Percentiles rank a stretch among this genome's conserved stretches.
These are phyloP conservation scores for Tetrapyrgos nigripes DNA, from an alignment of 1,284 basidiomycete species.

Conservation along the genomic window DNA sequence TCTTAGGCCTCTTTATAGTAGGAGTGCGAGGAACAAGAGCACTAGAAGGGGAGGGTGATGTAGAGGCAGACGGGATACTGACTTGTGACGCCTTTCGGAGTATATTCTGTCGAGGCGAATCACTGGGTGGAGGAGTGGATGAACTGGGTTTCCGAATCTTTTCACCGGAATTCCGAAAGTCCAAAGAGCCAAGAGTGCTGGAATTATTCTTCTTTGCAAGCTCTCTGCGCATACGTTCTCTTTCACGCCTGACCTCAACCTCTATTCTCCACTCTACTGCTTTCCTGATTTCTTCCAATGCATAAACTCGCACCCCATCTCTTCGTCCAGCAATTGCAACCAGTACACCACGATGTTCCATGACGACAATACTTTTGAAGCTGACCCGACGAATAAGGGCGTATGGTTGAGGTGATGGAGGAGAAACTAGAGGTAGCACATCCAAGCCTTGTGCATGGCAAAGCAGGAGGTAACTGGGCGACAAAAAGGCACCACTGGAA, in stretches of 20 bases:
- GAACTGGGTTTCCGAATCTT: constrained; percentile 52
- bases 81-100: constrained; percentile 48
- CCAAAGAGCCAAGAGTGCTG: constrained; percentile 37
- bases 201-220: constrained; percentile 58
- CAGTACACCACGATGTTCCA: constrained; percentile 85
- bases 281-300: constrained; percentile 81
- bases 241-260: constrained; percentile 75
- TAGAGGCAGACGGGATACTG: constrained; percentile 33
- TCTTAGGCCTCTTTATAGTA: constrained; percentile 28
- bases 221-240: constrained; percentile 69
- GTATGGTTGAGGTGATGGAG: constrained; percentile 76
- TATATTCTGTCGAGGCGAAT: constrained; percentile 35
- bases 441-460: constrained; percentile 85
- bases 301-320: constrained; percentile 85
- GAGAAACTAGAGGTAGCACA: constrained; percentile 74
- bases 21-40: constrained; percentile 33
- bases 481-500: constrained; percentile 75
- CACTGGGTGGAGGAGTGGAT: constrained; percentile 51
- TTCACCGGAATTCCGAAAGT: constrained; percentile 47
- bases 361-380: constrained; percentile 85
- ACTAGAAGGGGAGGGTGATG: constrained; percentile 42
- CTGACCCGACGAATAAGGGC: constrained; percentile 78
- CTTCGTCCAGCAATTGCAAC: constrained; percentile 84
- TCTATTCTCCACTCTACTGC: constrained; percentile 87
- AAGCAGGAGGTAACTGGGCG: constrained; percentile 80